phyloP scores from a whole-genome alignment of 2,329 filamentous ascomycete genomes.

The Aureobasidium sp. region DNA sequence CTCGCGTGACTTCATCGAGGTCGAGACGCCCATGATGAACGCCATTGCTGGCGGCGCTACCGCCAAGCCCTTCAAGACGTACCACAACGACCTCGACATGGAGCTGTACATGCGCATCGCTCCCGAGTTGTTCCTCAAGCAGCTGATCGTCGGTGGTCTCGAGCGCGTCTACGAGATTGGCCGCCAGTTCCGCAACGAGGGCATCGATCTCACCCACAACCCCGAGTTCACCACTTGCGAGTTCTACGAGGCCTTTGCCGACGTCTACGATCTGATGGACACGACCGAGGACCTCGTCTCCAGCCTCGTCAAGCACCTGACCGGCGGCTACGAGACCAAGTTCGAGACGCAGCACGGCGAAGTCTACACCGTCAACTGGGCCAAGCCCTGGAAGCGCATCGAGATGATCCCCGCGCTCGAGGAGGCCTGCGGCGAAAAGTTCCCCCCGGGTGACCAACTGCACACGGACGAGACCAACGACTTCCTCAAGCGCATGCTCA shows the following conservation, averaged over 20 bases:
- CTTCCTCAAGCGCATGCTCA: constrained; percentile 75
- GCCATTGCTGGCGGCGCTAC: constrained; percentile 92
- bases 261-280: constrained; percentile 85
- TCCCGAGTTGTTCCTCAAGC: constrained; percentile 94
- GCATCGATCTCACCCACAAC: constrained; percentile 89
- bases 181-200: constrained; percentile 91
- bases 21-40: constrained; percentile 97
- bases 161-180: constrained; percentile 95
- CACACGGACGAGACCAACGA: constrained; percentile 84
- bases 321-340: constrained; percentile 74
- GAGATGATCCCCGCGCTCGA: constrained; percentile 96
- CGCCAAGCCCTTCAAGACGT: constrained; percentile 87
- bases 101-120: constrained; percentile 92
- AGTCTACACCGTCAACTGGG: constrained; percentile 89
- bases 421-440: constrained; percentile 83
- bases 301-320: constrained; percentile 79
- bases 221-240: constrained; percentile 97
- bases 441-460: constrained; percentile 80
- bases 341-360: constrained; percentile 85
- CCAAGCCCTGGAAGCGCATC: constrained; percentile 82
- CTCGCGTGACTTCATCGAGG: constrained; percentile 74
- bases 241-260: constrained; percentile 83
- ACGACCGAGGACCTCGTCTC: constrained; percentile 91
- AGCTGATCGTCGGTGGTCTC: constrained; percentile 86
- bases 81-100: constrained; percentile 94